Evolutionary conservation across 148 eudicot genomes (phyloP), one percentile per base, ranked within the genome.

Genomic region (Nyssa sinensis): DNA sequence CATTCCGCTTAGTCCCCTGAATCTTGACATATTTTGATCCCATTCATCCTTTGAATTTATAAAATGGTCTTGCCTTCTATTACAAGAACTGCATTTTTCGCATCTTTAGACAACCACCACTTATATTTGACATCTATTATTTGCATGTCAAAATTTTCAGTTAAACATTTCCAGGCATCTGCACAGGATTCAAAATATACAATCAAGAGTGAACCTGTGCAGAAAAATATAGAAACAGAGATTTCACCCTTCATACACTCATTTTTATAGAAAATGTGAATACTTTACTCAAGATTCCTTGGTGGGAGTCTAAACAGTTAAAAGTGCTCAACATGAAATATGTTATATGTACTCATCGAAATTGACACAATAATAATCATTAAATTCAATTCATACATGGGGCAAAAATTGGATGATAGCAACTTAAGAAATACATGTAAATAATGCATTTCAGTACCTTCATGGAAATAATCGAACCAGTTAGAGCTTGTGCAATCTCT

Each of bases 401-500:
- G 7, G 24, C 25, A 17, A 5, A 55, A 3, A 55, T 21, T 7
- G 23, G 24, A 55, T 55, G 25, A 55, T 55, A 55, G 59, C 17
- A 55, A 55, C 7, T 19, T 55, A 55, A 55, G 24, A 17, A 55
- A n/a, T 6, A 53, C 14, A 69, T 1, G 62, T 33, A 0, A 49
- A 64, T 29, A 25, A 64, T 31, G 70, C 51, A 73, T 51, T 49
- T 21, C 11, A 63, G 71, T 84, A 94, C 98, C 98, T 94, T 94
- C 81, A 92, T 77, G 47, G 84, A 81, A 69, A 94, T 77, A 71
- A 78, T 71, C 64, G 94, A 89, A 71, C 98, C 96, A 25, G 78
- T 68, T 66, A 94, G 87, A 74, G 84, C 82, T 83, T 80, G 89
- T 68, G 96, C 98, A 76, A 91, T 85, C 81, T 90, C 88, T 78